Conservation (phyloP, 441 rosid species). For the Euphorbia schlechtendalii region DNA sequence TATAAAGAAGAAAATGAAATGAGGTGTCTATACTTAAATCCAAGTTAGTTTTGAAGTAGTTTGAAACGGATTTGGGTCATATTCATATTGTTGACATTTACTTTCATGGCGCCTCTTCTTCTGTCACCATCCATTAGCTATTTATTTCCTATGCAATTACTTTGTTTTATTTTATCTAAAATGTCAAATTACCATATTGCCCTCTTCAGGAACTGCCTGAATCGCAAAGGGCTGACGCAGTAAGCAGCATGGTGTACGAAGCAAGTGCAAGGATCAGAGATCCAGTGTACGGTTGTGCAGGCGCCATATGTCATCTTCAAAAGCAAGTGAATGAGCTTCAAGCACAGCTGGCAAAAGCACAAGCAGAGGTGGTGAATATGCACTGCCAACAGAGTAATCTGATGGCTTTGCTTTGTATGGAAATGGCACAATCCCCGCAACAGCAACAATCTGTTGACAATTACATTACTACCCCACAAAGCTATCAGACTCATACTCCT, state of each 20-base stretch:
- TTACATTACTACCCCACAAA: slow-evolving; percentile 37
- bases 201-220: slow-evolving; percentile 62
- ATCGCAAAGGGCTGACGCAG: slow-evolving; percentile 55
- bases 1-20: no score
- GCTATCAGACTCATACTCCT: slow-evolving; percentile 30
- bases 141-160: not conserved
- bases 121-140: no score
- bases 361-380: slow-evolving; percentile 46
- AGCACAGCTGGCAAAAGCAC: slow-evolving; percentile 55
- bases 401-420: slow-evolving; percentile 44
- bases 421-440: slow-evolving; percentile 32
- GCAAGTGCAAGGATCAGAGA: slow-evolving; percentile 55
- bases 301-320: slow-evolving; percentile 50
- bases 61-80: no score
- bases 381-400: slow-evolving; percentile 51
- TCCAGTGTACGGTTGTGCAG: slow-evolving; percentile 65
- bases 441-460: slow-evolving; percentile 34
- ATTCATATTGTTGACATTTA: no score
- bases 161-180: not conserved
- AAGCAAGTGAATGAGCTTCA: slow-evolving; percentile 56
- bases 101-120: no score
- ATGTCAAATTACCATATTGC: no score
- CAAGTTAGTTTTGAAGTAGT: no score
- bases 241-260: slow-evolving; percentile 69
- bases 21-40: no score